Evolutionary conservation across 2,329 filamentous ascomycete genomes (phyloP).

Genomic region (Colletotrichum melonis): DNA sequence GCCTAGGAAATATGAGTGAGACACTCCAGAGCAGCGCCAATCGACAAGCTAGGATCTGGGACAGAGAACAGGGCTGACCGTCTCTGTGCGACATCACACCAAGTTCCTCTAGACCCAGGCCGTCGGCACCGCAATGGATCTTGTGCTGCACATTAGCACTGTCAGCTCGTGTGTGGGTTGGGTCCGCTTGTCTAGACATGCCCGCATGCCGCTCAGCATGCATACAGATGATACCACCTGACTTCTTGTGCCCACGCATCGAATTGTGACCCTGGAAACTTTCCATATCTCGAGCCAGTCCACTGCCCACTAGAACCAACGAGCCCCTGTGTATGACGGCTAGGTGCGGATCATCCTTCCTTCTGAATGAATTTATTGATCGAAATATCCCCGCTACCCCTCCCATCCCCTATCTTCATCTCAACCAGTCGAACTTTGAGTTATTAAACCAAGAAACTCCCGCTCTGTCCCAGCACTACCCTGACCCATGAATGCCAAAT

Average conservation of each 20-base stretch:
- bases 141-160: constrained; percentile 22
- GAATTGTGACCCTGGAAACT: not conserved
- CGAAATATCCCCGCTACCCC: not conserved
- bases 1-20: constrained; percentile 9
- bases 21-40: constrained; percentile 27
- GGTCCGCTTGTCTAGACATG: not conserved
- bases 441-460: not conserved
- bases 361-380: constrained; percentile 7
- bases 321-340: not conserved
- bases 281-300: not conserved
- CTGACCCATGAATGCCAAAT: constrained; percentile 28
- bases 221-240: not conserved
- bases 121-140: constrained; percentile 24
- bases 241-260: constrained; percentile 5
- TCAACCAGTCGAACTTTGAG: not conserved
- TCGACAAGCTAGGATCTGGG: not conserved
- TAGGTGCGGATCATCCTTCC: not conserved
- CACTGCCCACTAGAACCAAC: not conserved
- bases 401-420: not conserved
- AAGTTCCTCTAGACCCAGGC: constrained; percentile 14
- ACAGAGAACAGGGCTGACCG: constrained; percentile 30
- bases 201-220: not conserved
- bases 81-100: not conserved
- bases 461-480: not conserved
- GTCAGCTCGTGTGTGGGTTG: constrained; percentile 12